Percentiles rank a stretch among this genome's conserved stretches.
Evolutionary conservation across 1,284 basidiomycete species (phyloP).

Genomic region (Spongiforma sp.): DNA sequence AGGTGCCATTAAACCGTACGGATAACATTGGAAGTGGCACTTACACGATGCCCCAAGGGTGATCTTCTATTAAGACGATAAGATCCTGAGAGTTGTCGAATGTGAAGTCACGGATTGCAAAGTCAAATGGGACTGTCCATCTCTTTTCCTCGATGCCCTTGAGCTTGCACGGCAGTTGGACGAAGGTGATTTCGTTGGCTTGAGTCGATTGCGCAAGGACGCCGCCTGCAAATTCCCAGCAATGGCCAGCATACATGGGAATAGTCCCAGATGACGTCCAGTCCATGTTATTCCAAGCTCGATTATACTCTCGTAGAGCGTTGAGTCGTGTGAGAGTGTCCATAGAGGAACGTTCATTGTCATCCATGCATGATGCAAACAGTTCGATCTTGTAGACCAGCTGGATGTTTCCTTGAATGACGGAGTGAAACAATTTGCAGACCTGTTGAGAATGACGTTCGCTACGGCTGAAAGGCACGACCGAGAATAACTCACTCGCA

Average conservation of each 20-base stretch:
- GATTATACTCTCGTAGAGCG: slow-evolving; percentile 46
- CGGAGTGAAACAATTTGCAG: slow-evolving; percentile 46
- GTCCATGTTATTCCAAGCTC: slow-evolving; percentile 50
- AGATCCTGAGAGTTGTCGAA: slow-evolving; percentile 67
- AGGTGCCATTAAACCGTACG: slow-evolving; percentile 5
- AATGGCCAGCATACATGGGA: slow-evolving; percentile 41
- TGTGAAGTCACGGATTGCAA: slow-evolving; percentile 59
- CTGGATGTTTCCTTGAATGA: slow-evolving; percentile 43
- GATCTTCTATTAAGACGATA: slow-evolving; percentile 56
- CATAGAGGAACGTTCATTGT: slow-evolving; percentile 40
- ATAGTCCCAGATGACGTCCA: slow-evolving; percentile 44
- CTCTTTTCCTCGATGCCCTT: slow-evolving; percentile 50
- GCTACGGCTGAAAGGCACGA: too few species aligned
- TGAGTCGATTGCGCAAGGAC: slow-evolving; percentile 52
- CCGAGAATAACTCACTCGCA: slow-evolving; percentile 21
- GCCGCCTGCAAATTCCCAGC: slow-evolving; percentile 66
- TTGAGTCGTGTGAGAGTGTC: slow-evolving; percentile 43
- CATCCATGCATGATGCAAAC: slow-evolving; percentile 50
- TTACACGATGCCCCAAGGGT: slow-evolving; percentile 27
- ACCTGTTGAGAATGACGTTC: slow-evolving; percentile 45
- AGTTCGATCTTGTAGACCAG: slow-evolving; percentile 59
- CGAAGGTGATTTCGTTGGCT: slow-evolving; percentile 38
- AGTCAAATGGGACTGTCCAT: slow-evolving; percentile 52
- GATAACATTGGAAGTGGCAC: slow-evolving; percentile 7
- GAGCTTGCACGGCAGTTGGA: slow-evolving; percentile 55